phyloP scores from a whole-genome alignment of 1,284 basidiomycete genomes.

The Cryptococcus hybrid region DNA sequence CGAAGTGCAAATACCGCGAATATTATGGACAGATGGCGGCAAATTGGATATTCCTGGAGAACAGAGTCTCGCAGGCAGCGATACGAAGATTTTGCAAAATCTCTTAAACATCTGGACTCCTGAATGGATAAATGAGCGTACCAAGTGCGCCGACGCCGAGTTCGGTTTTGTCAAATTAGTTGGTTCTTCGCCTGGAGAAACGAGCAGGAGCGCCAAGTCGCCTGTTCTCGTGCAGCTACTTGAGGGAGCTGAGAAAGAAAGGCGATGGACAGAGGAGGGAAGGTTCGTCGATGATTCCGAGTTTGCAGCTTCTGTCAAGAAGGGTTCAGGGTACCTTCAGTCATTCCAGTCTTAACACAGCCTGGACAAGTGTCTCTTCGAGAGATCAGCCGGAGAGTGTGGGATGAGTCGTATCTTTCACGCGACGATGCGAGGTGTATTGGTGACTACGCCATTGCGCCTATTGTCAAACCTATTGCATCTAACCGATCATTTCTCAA shows the following conservation, averaged over 20 bases:
- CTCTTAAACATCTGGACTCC: constrained; percentile 90
- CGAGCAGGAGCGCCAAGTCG: constrained; percentile 16
- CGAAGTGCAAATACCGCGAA: constrained; percentile 68
- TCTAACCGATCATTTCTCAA: constrained; percentile 78
- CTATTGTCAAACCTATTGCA: constrained; percentile 71
- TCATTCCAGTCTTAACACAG: constrained; percentile 36
- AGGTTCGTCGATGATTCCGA: constrained; percentile 26
- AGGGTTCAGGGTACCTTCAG: constrained; percentile 42
- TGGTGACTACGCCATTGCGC: constrained; percentile 78
- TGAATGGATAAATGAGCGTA: constrained; percentile 72
- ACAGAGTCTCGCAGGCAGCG: constrained; percentile 57
- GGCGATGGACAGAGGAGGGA: constrained; percentile 7
- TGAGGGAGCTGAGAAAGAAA: constrained; percentile 15
- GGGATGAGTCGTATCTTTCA: constrained; percentile 75
- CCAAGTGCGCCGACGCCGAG: constrained; percentile 52
- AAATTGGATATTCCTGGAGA: constrained; percentile 65
- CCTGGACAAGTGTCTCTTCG: constrained; percentile 29
- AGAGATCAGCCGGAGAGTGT: constrained; percentile 63
- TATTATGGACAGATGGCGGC: constrained; percentile 78
- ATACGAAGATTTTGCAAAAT: constrained; percentile 64
- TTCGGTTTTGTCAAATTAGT: constrained; percentile 77
- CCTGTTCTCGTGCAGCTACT: constrained; percentile 4
- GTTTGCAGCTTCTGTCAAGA: constrained; percentile 55
- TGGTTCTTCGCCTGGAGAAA: constrained; percentile 52
- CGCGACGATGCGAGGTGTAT: constrained; percentile 76